Percentiles rank a stretch among this genome's conserved stretches.
Evolutionary conservation across 768 basidiomycete genomes (phyloP).

Genomic region (Leccinellum albellum): DNA sequence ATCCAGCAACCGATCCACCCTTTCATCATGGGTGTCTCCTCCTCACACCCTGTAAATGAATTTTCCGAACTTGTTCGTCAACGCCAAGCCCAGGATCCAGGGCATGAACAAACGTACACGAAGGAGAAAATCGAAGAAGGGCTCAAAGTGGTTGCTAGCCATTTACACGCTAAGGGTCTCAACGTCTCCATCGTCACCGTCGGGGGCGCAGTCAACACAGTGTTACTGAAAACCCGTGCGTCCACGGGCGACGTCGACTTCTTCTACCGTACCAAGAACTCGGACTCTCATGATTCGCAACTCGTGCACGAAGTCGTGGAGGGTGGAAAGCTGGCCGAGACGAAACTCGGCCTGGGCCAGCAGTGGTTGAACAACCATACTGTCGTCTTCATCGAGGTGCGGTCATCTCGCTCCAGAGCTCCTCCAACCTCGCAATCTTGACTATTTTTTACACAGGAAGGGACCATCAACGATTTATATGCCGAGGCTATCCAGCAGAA

Average conservation of each 20-base stretch:
- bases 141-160: constrained; percentile 1
- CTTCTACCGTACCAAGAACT: constrained; percentile 6
- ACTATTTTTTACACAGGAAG: background rate
- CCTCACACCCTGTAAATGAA: background rate
- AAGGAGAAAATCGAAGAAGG: constrained; percentile 3
- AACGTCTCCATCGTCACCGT: constrained; percentile 5
- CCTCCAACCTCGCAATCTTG: background rate
- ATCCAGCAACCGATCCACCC: background rate
- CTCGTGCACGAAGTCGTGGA: background rate
- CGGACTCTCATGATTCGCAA: background rate
- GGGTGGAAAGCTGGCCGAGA: background rate
- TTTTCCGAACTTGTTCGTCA: background rate
- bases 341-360: background rate
- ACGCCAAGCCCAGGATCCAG: background rate
- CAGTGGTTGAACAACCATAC: constrained; percentile 14
- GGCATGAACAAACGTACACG: constrained; percentile 2
- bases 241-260: constrained; percentile 11
- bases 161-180: background rate
- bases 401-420: background rate
- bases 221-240: constrained; percentile 3
- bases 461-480: background rate
- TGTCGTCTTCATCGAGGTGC: constrained; percentile 4
- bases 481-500: constrained; percentile 2
- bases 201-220: constrained; percentile 10
- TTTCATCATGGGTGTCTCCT: background rate